Conservation (phyloP, 495 filamentous ascomycete genomes). For the Lasiosphaeriaceae sp. region DNA sequence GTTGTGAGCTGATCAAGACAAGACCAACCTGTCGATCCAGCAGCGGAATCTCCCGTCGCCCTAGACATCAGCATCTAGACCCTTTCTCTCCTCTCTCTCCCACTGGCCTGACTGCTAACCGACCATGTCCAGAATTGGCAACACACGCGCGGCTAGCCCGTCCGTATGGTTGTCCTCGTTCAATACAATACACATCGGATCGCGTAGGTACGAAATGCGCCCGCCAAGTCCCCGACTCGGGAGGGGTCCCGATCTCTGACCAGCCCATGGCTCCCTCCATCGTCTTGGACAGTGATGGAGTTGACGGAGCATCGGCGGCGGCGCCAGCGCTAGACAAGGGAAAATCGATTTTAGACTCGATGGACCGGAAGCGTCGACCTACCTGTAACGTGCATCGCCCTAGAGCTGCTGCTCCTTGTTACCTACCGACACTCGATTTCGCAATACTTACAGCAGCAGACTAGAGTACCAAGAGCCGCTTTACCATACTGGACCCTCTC, state of each 20-base stretch:
- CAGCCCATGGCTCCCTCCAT: not conserved
- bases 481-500: too few species aligned
- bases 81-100: too few species aligned
- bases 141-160: too few species aligned
- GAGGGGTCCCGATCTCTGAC: not conserved
- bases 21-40: too few species aligned
- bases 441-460: not conserved
- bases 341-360: not conserved
- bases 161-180: not conserved
- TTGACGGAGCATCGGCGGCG: not conserved
- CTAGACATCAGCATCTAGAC: too few species aligned
- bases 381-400: constrained; percentile 16
- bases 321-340: not conserved
- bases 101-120: too few species aligned
- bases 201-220: not conserved
- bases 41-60: too few species aligned
- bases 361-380: constrained; percentile 12
- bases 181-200: not conserved
- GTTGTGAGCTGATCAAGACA: too few species aligned
- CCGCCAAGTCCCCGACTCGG: not conserved
- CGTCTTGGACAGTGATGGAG: not conserved
- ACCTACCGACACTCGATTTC: not conserved
- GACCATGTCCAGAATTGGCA: too few species aligned
- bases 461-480: too few species aligned
- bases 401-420: constrained; percentile 6